Evolutionary conservation across 495 filamentous ascomycete genomes (phyloP).

Genomic region (Tuber melanosporum): DNA sequence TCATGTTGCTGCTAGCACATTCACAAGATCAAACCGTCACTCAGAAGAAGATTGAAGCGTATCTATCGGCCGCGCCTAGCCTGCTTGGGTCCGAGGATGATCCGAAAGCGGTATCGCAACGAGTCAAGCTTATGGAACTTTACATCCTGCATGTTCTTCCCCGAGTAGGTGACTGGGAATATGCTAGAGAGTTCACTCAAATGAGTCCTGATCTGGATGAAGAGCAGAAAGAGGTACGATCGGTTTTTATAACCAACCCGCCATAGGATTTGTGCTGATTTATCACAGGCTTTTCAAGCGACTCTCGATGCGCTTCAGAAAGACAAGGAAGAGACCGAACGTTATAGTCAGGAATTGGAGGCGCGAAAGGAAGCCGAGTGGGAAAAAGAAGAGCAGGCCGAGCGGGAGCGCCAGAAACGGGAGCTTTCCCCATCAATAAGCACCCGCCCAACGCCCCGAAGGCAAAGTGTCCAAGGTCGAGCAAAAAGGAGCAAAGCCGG

Average conservation of each 20-base stretch:
- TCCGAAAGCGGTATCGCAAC: conserved; percentile 38
- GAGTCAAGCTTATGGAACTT: conserved; percentile 84
- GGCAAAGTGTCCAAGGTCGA: conserved; percentile 16
- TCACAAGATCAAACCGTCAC: conserved; percentile 73
- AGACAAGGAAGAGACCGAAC: conserved; percentile 53
- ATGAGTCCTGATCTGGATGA: conserved; percentile 81
- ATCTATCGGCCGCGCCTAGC: conserved; percentile 66
- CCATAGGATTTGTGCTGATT: conserved; percentile 5
- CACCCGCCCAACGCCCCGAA: conserved; percentile 14
- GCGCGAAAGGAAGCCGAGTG: conserved; percentile 30
- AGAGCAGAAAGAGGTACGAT: conserved; percentile 68
- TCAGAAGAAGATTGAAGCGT: conserved; percentile 82
- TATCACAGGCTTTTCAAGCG: conserved; percentile 28
- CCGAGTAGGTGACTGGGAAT: conserved; percentile 88
- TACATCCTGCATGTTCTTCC: conserved; percentile 90
- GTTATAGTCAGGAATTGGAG: conserved; percentile 44
- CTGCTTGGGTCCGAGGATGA: conserved; percentile 43
- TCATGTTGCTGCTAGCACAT: conserved; percentile 80
- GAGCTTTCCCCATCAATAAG: conserved; percentile 16
- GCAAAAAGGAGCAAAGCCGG: conserved; percentile 14
- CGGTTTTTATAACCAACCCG: conserved; percentile 24
- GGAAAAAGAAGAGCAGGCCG: conserved; percentile 15
- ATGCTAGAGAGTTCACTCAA: conserved; percentile 80
- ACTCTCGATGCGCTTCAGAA: conserved; percentile 38
- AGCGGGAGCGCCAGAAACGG: conserved; percentile 16